Percentiles rank a stretch among this genome's conserved stretches.
Conservation (phyloP, 495 filamentous ascomycete species). For the Glonium stellatum region DNA sequence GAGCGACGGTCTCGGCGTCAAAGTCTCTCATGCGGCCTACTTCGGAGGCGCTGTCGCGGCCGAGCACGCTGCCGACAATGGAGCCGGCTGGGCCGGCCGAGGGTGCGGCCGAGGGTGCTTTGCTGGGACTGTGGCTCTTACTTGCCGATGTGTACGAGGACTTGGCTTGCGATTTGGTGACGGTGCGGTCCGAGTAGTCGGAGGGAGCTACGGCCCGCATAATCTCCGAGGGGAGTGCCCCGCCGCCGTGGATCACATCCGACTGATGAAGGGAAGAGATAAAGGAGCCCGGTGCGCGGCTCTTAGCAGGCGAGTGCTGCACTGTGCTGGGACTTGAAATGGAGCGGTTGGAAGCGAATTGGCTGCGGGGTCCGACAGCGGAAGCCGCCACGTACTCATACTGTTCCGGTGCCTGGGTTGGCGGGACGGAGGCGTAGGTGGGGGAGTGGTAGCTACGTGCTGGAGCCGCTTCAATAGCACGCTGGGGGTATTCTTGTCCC, state of each 20-base stretch:
- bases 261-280: slow-evolving; percentile 20
- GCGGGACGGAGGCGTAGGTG: slow-evolving; percentile 20
- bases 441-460: slow-evolving; percentile 20
- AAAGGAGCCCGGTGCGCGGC: slow-evolving; percentile 19
- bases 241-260: background rate
- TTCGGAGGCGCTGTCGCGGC: slow-evolving; percentile 3
- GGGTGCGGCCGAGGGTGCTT: slow-evolving; percentile 15
- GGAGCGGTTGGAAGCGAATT: slow-evolving; percentile 17
- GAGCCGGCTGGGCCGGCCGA: slow-evolving; percentile 10
- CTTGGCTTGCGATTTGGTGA: slow-evolving; percentile 23
- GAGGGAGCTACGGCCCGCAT: no score
- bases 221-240: no score
- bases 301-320: slow-evolving; percentile 20
- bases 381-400: slow-evolving; percentile 18
- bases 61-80: slow-evolving; percentile 22
- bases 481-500: slow-evolving; percentile 6
- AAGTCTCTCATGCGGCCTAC: background rate
- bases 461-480: slow-evolving; percentile 24
- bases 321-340: slow-evolving; percentile 19
- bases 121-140: slow-evolving; percentile 12
- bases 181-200: slow-evolving; percentile 7
- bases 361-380: slow-evolving; percentile 20
- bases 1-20: slow-evolving; percentile 26
- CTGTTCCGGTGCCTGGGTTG: slow-evolving; percentile 14
- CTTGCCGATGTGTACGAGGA: slow-evolving; percentile 16